These are phyloP conservation scores for Citrus hindsii DNA, from an alignment of 345 rosid species.

Conservation along the genomic window DNA sequence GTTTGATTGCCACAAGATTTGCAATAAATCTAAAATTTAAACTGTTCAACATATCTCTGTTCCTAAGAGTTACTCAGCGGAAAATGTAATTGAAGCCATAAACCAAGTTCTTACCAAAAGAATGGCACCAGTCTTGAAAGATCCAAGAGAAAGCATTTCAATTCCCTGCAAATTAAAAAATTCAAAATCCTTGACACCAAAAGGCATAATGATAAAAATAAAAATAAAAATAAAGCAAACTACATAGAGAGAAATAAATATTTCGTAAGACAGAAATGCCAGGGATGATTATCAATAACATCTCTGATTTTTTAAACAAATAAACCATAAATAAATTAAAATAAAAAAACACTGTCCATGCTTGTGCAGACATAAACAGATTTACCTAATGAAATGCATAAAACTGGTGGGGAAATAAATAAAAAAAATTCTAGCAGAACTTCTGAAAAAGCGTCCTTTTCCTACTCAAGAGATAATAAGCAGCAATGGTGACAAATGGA, in stretches of 20 bases:
- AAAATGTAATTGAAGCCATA: not conserved
- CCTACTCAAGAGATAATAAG: not conserved
- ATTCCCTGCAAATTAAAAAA: conserved; percentile 61
- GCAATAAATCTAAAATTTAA: not conserved
- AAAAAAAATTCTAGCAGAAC: not conserved
- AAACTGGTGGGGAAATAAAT: not conserved
- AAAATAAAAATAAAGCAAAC: not conserved
- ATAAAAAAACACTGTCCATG: not conserved
- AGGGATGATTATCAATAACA: not conserved
- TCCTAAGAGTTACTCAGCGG: not conserved
- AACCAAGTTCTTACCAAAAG: conserved; percentile 62
- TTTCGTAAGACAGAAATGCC: not conserved
- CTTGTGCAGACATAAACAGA: not conserved
- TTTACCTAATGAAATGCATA: not conserved
- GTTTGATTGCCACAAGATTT: not conserved
- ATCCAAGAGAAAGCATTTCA: conserved; percentile 98
- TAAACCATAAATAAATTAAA: not conserved
- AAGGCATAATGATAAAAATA: not conserved
- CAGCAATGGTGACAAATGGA: not conserved
- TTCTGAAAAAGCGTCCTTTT: not conserved
- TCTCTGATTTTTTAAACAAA: not conserved
- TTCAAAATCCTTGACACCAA: not conserved
- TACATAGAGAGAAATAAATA: not conserved
- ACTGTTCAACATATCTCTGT: not conserved
- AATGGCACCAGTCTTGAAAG: conserved; percentile 96